phyloP scores from a whole-genome alignment of 202 grass and related monocot genomes.

The Schoenoplectus triqueter region DNA sequence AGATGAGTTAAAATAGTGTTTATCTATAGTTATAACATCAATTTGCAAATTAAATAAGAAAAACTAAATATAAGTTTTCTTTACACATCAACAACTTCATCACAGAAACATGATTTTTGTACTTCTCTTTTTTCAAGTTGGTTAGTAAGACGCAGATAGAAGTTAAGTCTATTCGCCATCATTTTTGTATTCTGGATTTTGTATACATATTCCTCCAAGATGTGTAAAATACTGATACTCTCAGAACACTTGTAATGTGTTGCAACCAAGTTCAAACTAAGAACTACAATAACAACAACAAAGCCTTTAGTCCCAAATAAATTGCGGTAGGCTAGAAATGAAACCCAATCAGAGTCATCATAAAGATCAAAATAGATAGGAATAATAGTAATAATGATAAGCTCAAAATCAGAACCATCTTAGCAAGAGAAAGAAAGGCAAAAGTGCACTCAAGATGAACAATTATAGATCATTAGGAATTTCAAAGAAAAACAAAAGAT shows the following conservation, averaged over 20 bases:
- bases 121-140: neutral
- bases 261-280: neutral
- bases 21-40: too few relatives aligned
- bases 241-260: neutral
- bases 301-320: too few relatives aligned
- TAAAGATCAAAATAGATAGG: too few relatives aligned
- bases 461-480: neutral
- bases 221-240: neutral
- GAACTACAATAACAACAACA: too few relatives aligned
- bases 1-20: too few relatives aligned
- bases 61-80: neutral
- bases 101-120: neutral
- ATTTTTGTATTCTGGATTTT: neutral
- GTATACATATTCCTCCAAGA: neutral
- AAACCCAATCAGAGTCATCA: too few relatives aligned
- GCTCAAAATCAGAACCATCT: too few relatives aligned
- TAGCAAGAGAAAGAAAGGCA: neutral
- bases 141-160: constrained; percentile 1
- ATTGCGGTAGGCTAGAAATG: too few relatives aligned
- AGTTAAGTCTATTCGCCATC: neutral
- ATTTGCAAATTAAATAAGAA: neutral
- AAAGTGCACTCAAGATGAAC: neutral
- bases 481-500: constrained; percentile 4
- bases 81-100: constrained; percentile 16
- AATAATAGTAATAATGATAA: too few relatives aligned